Evolutionary conservation across 352 stramenopile genomes (phyloP).

Genomic region (Thraustochytrium sp.): DNA sequence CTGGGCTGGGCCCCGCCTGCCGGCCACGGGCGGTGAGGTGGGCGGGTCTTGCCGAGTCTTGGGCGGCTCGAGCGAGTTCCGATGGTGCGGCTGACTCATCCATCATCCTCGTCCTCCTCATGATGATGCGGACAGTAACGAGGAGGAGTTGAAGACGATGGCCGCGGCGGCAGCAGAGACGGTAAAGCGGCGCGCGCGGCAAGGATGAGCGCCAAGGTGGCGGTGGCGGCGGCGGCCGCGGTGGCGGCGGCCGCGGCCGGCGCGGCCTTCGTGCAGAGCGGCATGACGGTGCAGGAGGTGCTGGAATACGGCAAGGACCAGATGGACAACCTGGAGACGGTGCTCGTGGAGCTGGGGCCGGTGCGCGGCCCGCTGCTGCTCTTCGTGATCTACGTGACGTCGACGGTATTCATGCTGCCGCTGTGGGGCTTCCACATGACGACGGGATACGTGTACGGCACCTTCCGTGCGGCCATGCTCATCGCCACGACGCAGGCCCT

Average conservation of each 20-base stretch:
- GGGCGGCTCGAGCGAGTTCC: too few species aligned
- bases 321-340: slow-evolving; percentile 43
- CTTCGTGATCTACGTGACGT: slow-evolving; percentile 38
- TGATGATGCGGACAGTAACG: not conserved
- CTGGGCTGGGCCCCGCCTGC: too few species aligned
- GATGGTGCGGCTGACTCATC: too few species aligned
- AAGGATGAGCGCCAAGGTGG: not conserved
- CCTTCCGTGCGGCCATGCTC: slow-evolving; percentile 18
- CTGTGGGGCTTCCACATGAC: slow-evolving; percentile 45
- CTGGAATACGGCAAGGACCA: not conserved
- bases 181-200: not conserved
- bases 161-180: not conserved
- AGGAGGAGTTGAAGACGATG: not conserved
- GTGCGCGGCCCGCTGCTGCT: not conserved
- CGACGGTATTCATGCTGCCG: slow-evolving; percentile 42
- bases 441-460: slow-evolving; percentile 35
- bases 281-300: slow-evolving; percentile 6
- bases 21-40: too few species aligned
- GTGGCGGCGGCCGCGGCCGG: not conserved
- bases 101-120: too few species aligned
- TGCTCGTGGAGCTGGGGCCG: slow-evolving; percentile 14
- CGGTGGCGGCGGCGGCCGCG: not conserved
- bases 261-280: not conserved
- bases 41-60: too few species aligned
- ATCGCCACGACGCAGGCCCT: slow-evolving; percentile 39